Evolutionary conservation across 169 alveolate genomes (phyloP).

Genomic region (Condylostoma magnum): DNA sequence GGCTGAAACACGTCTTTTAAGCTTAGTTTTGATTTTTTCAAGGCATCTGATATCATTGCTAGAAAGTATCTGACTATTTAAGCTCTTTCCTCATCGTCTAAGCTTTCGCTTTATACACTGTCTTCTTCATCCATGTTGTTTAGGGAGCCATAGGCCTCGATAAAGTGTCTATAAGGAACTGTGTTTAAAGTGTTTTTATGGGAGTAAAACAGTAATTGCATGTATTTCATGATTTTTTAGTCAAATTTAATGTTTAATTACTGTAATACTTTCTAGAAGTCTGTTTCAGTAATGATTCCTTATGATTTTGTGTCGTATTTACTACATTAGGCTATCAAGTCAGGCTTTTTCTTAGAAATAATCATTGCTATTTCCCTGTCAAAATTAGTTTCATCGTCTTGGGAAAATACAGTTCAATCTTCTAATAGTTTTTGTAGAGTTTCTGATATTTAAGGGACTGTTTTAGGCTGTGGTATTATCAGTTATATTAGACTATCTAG

Average conservation of each 20-base stretch:
- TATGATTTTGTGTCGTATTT: neutral
- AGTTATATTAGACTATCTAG: no score
- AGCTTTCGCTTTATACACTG: neutral
- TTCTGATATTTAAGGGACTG: no score
- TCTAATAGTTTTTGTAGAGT: neutral
- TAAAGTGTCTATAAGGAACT: slow-evolving; percentile 25
- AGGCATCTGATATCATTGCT: neutral
- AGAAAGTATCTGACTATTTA: neutral
- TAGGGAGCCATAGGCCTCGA: neutral
- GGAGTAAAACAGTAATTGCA: slow-evolving; percentile 16
- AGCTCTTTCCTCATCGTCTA: neutral
- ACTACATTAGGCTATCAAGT: neutral
- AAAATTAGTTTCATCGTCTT: slow-evolving; percentile 19
- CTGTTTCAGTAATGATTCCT: neutral
- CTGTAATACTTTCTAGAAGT: neutral
- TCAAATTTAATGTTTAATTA: neutral
- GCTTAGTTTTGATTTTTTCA: neutral
- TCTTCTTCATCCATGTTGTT: neutral
- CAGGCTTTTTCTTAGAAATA: neutral
- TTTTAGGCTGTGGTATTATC: no score
- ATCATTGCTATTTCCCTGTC: neutral
- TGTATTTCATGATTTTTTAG: neutral
- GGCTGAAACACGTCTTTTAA: neutral
- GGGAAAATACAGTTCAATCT: slow-evolving; percentile 19
- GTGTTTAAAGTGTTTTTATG: neutral